phyloP scores from a whole-genome alignment of 768 basidiomycete genomes.

The Suillus sp. region DNA sequence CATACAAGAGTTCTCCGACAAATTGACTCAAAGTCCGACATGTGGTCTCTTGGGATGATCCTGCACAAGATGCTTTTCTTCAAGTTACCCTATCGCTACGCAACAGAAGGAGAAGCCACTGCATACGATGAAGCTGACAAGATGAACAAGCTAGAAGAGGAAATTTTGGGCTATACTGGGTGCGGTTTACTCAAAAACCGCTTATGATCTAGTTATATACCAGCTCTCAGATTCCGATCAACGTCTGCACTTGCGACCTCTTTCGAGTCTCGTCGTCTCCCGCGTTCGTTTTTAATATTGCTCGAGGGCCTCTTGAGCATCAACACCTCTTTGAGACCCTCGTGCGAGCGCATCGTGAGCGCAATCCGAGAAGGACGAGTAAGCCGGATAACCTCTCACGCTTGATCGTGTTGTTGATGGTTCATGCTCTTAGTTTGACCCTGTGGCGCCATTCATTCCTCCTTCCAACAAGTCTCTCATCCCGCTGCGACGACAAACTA shows the following conservation, averaged over 20 bases:
- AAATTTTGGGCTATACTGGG: conserved; percentile 78
- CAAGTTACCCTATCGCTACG: conserved; percentile 79
- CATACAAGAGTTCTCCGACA: conserved; percentile 65
- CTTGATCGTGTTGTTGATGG: conserved; percentile 11
- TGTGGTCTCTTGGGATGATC: conserved; percentile 98
- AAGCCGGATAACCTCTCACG: conserved; percentile 25
- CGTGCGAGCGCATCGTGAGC: conserved; percentile 67
- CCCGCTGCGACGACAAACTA: conserved; percentile 23
- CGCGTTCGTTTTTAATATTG: conserved; percentile 68
- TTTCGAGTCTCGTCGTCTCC: conserved; percentile 74
- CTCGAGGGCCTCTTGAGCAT: conserved; percentile 73
- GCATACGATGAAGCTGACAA: conserved; percentile 59
- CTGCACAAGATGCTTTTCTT: conserved; percentile 93
- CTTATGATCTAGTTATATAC: conserved; percentile 10
- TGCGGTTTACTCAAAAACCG: conserved; percentile 34
- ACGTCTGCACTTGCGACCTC: conserved; percentile 49
- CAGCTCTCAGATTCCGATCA: conserved; percentile 48
- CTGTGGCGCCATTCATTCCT: conserved; percentile 16
- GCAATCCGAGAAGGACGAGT: conserved; percentile 77
- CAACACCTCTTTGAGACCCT: conserved; percentile 61
- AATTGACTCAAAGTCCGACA: conserved; percentile 87
- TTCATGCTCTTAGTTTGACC: conserved; percentile 31
- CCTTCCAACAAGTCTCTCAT: conserved; percentile 25
- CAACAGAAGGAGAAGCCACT: conserved; percentile 57
- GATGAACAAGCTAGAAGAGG: conserved; percentile 67